A percentile compares a stretch with the other conserved stretches of the same genome.
Evolutionary conservation across 257 asterid species (phyloP).

Genomic region (Solanum okadae): DNA sequence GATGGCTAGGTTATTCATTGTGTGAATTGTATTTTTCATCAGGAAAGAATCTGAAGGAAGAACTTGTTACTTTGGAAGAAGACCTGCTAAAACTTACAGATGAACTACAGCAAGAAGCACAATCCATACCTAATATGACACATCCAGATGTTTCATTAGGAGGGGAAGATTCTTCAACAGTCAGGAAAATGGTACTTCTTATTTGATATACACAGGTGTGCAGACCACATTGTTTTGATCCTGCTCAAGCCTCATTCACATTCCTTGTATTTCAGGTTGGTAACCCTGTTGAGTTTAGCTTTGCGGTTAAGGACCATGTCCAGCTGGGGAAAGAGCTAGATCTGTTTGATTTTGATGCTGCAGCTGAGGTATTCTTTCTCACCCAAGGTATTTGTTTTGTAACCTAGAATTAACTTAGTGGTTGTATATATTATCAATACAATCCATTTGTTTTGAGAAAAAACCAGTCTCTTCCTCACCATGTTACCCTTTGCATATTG

Average conservation of each 20-base stretch:
- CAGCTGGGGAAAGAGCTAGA: conserved; percentile 89
- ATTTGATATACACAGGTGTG: no score
- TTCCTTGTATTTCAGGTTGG: conserved; percentile 43
- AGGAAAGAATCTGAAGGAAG: no score
- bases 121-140: no score
- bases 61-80: no score
- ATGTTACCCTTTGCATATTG: neutral
- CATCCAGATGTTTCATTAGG: no score
- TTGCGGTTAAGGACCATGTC: conserved; percentile 73
- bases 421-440: neutral
- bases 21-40: no score
- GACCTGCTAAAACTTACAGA: no score
- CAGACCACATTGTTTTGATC: no score
- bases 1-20: no score
- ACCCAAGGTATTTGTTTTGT: conserved; percentile 12
- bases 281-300: conserved; percentile 59
- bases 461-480: neutral
- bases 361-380: conserved; percentile 75
- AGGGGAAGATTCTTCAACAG: no score
- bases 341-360: conserved; percentile 85
- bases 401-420: neutral
- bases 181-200: no score
- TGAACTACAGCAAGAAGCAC: no score
- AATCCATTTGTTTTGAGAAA: neutral
- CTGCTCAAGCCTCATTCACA: neutral